Conservation (phyloP, 192 early-diverging fungal genomes). For the Backusella macrospora region DNA sequence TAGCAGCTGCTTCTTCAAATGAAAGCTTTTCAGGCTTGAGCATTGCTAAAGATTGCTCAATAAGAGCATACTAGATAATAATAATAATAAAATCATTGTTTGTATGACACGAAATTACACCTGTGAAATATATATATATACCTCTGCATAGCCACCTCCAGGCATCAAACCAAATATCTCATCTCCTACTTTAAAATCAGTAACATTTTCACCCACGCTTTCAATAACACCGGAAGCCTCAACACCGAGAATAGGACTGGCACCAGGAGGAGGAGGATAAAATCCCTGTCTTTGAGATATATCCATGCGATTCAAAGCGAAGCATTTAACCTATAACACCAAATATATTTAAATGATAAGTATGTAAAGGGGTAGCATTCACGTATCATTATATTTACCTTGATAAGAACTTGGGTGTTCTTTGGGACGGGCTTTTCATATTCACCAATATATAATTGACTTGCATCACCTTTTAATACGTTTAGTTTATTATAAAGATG, state of each 20-base stretch:
- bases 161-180: conserved; percentile 70
- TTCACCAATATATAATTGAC: conserved; percentile 53
- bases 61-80: conserved; percentile 54
- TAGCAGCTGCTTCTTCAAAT: conserved; percentile 65
- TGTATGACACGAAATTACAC: background rate
- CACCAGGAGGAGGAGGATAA: conserved; percentile 69
- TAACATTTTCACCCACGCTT: conserved; percentile 46
- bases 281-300: conserved; percentile 69
- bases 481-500: background rate
- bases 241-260: conserved; percentile 70
- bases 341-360: background rate
- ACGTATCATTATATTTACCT: conserved; percentile 33
- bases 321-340: conserved; percentile 47
- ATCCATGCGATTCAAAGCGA: conserved; percentile 81
- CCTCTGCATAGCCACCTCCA: conserved; percentile 79
- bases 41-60: conserved; percentile 64
- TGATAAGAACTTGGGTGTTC: conserved; percentile 52
- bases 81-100: background rate
- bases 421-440: conserved; percentile 43
- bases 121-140: conserved; percentile 9
- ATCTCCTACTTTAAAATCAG: conserved; percentile 64
- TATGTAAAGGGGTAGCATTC: background rate
- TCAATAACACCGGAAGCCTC: conserved; percentile 72
- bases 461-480: conserved; percentile 37
- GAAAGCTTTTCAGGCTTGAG: conserved; percentile 54